phyloP scores from a whole-genome alignment of 2,329 filamentous ascomycete genomes.

The Coccinonectria pachysandricola region DNA sequence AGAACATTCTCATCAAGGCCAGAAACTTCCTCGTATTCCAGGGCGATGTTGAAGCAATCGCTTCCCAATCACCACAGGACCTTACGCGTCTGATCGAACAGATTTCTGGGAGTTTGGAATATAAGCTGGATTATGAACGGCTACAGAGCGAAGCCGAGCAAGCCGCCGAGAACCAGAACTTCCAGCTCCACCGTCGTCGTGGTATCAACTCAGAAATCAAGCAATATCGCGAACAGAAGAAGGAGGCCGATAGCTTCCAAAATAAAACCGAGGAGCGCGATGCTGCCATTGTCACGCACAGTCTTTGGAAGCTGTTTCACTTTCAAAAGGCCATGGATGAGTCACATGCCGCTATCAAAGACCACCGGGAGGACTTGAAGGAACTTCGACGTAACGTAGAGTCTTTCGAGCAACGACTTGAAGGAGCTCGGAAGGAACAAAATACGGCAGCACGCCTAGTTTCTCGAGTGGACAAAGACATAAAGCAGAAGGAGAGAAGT shows the following conservation, averaged over 20 bases:
- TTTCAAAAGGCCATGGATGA: conserved; percentile 90
- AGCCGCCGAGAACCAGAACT: conserved; percentile 77
- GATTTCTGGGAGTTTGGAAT: conserved; percentile 91
- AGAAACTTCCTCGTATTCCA: conserved; percentile 98
- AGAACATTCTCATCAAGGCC: conserved; percentile 97
- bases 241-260: conserved; percentile 87
- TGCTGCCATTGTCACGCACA: conserved; percentile 82
- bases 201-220: conserved; percentile 97
- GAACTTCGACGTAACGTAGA: conserved; percentile 84
- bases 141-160: conserved; percentile 81
- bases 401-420: conserved; percentile 68
- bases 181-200: conserved; percentile 78
- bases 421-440: conserved; percentile 77
- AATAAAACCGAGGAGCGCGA: conserved; percentile 85
- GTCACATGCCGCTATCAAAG: conserved; percentile 80
- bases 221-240: conserved; percentile 94
- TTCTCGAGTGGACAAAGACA: conserved; percentile 70
- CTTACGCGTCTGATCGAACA: conserved; percentile 92
- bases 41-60: conserved; percentile 94
- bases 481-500: conserved; percentile 75
- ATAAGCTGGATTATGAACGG: conserved; percentile 86
- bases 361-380: conserved; percentile 89
- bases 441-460: conserved; percentile 66
- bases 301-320: conserved; percentile 93
- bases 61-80: conserved; percentile 87